These are phyloP conservation scores for Pinus taeda DNA, from an alignment of 75 land plant species.

Conservation along the genomic window DNA sequence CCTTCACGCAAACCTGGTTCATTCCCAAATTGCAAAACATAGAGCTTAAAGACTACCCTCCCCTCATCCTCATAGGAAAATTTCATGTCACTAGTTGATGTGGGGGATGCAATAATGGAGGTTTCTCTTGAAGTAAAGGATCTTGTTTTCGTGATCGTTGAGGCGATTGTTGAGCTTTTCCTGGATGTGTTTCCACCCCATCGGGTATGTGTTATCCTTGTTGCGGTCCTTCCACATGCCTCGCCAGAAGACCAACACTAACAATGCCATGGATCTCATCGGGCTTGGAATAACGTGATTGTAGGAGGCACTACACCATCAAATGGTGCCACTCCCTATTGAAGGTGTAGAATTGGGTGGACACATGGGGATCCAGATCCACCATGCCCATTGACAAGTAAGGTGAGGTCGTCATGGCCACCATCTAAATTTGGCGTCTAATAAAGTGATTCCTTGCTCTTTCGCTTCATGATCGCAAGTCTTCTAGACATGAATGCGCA, in stretches of 20 bases:
- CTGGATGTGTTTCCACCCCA: conserved; percentile 30
- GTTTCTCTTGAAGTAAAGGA: conserved; percentile 29
- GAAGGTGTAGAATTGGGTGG: conserved; percentile 33
- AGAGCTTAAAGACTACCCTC: conserved; percentile 20
- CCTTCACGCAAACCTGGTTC: conserved; percentile 23
- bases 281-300: conserved; percentile 10
- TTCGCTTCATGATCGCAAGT: no score
- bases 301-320: conserved; percentile 24
- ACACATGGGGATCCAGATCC: conserved; percentile 27
- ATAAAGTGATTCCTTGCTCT: no score
- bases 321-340: conserved; percentile 23
- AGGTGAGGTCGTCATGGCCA: neutral
- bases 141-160: conserved; percentile 10
- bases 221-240: conserved; percentile 29
- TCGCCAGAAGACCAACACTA: conserved; percentile 20
- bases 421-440: no score
- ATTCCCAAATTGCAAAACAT: conserved; percentile 24
- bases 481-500: no score
- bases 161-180: conserved; percentile 21
- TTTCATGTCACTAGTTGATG: conserved; percentile 21
- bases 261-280: conserved; percentile 17
- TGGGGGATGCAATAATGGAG: conserved; percentile 22
- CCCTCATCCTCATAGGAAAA: conserved; percentile 28
- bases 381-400: neutral
- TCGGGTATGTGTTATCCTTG: conserved; percentile 26